phyloP scores from a whole-genome alignment of 768 basidiomycete species.

The Boletus subcaerulescens region DNA sequence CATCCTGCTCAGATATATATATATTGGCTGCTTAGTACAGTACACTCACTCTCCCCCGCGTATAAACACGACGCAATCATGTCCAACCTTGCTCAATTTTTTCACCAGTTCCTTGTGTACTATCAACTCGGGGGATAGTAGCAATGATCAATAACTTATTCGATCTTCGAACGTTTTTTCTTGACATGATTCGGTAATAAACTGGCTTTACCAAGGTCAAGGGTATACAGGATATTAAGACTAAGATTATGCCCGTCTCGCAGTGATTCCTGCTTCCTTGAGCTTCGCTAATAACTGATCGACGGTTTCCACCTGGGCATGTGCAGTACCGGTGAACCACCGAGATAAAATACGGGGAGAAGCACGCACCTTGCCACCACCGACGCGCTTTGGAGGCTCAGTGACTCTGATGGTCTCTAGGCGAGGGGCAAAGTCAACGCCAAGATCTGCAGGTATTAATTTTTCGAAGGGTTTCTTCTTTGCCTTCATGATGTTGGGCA shows the following conservation, averaged over 20 bases:
- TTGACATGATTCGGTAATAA: background rate
- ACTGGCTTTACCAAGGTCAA: background rate
- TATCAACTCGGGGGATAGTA: slow-evolving; percentile 1
- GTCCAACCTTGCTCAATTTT: slow-evolving; percentile 1
- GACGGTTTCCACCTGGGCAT: slow-evolving; percentile 65
- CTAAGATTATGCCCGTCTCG: slow-evolving; percentile 22
- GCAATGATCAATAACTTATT: slow-evolving; percentile 16
- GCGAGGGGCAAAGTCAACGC: slow-evolving; percentile 77
- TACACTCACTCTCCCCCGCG: slow-evolving; percentile 3
- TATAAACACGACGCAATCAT: slow-evolving; percentile 15
- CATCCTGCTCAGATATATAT: slow-evolving; percentile 26
- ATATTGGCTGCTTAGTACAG: slow-evolving; percentile 23
- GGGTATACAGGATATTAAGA: slow-evolving; percentile 1
- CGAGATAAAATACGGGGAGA: background rate
- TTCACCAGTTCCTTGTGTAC: slow-evolving; percentile 13
- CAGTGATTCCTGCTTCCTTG: slow-evolving; percentile 72
- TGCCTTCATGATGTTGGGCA: slow-evolving; percentile 99
- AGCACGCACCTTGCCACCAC: slow-evolving; percentile 78
- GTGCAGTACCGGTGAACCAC: background rate
- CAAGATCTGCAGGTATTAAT: slow-evolving; percentile 72
- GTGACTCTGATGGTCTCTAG: slow-evolving; percentile 84
- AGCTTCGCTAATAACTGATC: slow-evolving; percentile 88
- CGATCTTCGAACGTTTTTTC: background rate
- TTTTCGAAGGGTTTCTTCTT: slow-evolving; percentile 97
- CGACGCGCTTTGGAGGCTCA: slow-evolving; percentile 87